Percentiles rank a stretch among this genome's conserved stretches.
phyloP scores from a whole-genome alignment of 2,329 filamentous ascomycete genomes.

The Calonectria pteridis region DNA sequence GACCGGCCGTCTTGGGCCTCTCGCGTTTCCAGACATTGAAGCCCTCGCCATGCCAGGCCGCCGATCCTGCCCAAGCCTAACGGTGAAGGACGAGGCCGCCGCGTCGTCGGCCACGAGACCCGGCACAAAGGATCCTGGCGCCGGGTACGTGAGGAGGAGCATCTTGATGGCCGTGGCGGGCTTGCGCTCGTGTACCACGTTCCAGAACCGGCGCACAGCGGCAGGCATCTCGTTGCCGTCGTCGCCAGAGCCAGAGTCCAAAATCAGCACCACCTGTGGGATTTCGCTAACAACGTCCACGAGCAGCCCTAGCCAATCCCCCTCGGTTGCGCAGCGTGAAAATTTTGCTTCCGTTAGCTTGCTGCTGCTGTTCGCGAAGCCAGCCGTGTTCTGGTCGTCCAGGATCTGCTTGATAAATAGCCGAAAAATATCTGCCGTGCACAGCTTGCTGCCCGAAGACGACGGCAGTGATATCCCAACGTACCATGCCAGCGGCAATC shows the following conservation, averaged over 20 bases:
- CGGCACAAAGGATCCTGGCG: constrained; percentile 8
- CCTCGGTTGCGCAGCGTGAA: constrained; percentile 8
- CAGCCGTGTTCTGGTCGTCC: not conserved
- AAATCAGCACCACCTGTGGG: not conserved
- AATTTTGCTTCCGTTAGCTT: constrained; percentile 16
- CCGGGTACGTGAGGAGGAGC: constrained; percentile 23
- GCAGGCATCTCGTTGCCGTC: not conserved
- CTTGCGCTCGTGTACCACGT: not conserved
- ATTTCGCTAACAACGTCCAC: constrained; percentile 17
- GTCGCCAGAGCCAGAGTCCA: constrained; percentile 16
- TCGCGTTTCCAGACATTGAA: constrained; percentile 7
- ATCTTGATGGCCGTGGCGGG: constrained; percentile 17
- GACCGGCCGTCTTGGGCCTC: not conserved
- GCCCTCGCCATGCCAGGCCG: constrained; percentile 17
- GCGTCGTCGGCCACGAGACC: constrained; percentile 14
- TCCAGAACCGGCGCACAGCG: constrained; percentile 18
- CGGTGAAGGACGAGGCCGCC: constrained; percentile 1
- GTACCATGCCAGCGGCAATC: constrained; percentile 19
- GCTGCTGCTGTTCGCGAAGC: not conserved
- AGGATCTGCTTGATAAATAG: constrained; percentile 20
- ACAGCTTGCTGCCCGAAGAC: not conserved
- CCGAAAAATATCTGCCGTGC: not conserved
- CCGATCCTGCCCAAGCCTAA: constrained; percentile 17
- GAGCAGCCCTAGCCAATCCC: constrained; percentile 19
- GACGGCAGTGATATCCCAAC: constrained; percentile 12